phyloP scores from a whole-genome alignment of 1,139 yeast genomes.

The Spathaspora sp. region DNA sequence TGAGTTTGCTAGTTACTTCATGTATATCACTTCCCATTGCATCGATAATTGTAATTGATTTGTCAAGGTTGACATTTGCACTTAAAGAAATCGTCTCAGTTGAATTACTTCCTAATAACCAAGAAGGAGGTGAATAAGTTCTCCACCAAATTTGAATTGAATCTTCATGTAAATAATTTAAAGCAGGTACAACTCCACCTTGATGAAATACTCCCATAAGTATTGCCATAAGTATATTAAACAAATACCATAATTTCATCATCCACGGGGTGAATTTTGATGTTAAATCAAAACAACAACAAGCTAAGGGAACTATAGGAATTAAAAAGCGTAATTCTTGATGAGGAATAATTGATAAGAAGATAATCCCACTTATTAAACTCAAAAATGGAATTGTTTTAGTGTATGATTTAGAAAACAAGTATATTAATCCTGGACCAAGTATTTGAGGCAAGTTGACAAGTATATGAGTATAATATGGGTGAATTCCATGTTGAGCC shows the following conservation, averaged over 20 bases:
- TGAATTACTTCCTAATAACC: constrained; percentile 59
- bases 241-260: constrained; percentile 56
- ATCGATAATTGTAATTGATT: constrained; percentile 36
- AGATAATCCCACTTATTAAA: constrained; percentile 56
- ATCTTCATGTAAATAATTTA: constrained; percentile 30
- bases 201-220: constrained; percentile 86
- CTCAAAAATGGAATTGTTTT: constrained; percentile 57
- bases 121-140: constrained; percentile 89
- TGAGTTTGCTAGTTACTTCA: constrained; percentile 20
- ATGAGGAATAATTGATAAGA: constrained; percentile 77
- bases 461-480: constrained; percentile 69
- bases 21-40: constrained; percentile 54
- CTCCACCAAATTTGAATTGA: constrained; percentile 80
- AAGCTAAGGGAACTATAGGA: constrained; percentile 73
- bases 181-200: constrained; percentile 80
- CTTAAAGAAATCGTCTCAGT: constrained; percentile 17
- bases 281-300: constrained; percentile 57
- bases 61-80: constrained; percentile 14
- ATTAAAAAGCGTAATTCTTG: constrained; percentile 85
- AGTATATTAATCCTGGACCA: constrained; percentile 66
- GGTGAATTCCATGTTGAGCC: constrained; percentile 79
- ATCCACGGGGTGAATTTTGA: constrained; percentile 16
- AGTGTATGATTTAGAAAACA: constrained; percentile 30
- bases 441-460: constrained; percentile 75
- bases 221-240: constrained; percentile 58